A percentile compares a stretch with the other conserved stretches of the same genome.
phyloP scores from a whole-genome alignment of 1,284 basidiomycete genomes.

The Leccinum ponderosum region DNA sequence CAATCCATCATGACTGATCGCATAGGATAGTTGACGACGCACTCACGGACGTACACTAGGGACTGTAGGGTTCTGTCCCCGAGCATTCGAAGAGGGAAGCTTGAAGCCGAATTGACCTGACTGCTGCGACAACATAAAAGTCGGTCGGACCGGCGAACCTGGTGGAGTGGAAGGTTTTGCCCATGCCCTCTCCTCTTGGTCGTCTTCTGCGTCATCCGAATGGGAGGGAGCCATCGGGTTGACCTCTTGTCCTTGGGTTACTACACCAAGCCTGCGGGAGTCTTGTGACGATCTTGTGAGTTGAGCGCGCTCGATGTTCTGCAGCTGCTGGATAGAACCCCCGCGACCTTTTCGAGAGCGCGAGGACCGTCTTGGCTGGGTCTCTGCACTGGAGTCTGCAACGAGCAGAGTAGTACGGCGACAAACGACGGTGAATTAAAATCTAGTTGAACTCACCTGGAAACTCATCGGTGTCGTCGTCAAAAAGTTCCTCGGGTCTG shows the following conservation, averaged over 20 bases:
- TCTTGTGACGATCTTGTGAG: not conserved
- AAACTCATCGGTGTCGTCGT: not conserved
- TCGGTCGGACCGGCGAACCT: not conserved
- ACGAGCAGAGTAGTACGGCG: not conserved
- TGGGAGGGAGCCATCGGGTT: not conserved
- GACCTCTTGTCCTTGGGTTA: not conserved
- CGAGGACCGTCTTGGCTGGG: not conserved
- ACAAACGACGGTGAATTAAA: not conserved
- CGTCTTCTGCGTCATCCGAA: not conserved
- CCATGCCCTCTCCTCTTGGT: not conserved
- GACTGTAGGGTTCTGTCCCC: no score
- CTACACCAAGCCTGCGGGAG: not conserved
- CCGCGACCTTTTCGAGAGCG: not conserved
- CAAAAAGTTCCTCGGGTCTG: not conserved
- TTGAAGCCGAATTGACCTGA: not conserved
- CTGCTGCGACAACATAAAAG: not conserved
- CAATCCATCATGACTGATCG: not conserved
- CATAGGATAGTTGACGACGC: not conserved
- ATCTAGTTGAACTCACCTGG: not conserved
- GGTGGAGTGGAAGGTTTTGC: not conserved
- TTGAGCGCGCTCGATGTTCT: not conserved
- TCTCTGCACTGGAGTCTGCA: not conserved
- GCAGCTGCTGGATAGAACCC: not conserved
- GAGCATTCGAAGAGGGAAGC: not conserved
- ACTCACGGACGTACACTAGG: no score